Percentiles rank a stretch among this genome's conserved stretches.
Conservation (phyloP, 768 basidiomycete genomes). For the Russula brevipes region DNA sequence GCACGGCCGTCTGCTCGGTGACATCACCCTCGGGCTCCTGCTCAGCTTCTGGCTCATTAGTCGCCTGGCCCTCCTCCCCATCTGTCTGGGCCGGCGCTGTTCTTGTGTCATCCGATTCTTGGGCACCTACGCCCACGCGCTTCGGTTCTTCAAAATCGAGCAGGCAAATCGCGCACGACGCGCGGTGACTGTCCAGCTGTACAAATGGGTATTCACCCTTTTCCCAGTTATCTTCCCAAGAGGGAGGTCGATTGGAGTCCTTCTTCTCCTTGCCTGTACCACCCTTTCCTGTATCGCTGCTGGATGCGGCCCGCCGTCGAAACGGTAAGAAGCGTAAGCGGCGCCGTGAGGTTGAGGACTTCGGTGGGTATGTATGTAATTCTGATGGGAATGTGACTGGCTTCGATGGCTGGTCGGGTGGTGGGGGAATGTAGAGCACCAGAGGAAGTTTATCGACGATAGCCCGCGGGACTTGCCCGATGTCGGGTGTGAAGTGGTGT, state of each 20-base stretch:
- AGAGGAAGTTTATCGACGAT: slow-evolving; percentile 77
- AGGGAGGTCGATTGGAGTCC: slow-evolving; percentile 34
- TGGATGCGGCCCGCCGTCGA: slow-evolving; percentile 4
- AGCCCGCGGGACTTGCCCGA: slow-evolving; percentile 65
- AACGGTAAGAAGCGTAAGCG: slow-evolving; percentile 50
- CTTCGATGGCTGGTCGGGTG: slow-evolving; percentile 42
- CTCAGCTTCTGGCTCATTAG: slow-evolving; percentile 33
- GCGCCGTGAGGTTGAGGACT: slow-evolving; percentile 37
- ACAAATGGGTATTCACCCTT: slow-evolving; percentile 75
- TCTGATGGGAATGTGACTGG: slow-evolving; percentile 16
- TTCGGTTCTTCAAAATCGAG: slow-evolving; percentile 79
- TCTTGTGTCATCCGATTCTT: slow-evolving; percentile 23
- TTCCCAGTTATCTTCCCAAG: slow-evolving; percentile 80
- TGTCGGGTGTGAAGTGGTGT: slow-evolving; percentile 67
- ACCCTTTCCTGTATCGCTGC: slow-evolving; percentile 23
- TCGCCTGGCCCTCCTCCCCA: slow-evolving; percentile 22
- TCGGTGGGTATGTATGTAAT: slow-evolving; percentile 60
- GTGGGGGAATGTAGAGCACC: slow-evolving; percentile 80
- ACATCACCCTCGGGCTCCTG: slow-evolving; percentile 33
- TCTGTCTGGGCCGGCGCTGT: background rate
- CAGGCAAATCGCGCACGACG: slow-evolving; percentile 78
- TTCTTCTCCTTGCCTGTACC: slow-evolving; percentile 20
- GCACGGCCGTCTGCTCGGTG: background rate
- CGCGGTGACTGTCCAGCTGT: slow-evolving; percentile 73
- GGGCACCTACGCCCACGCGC: slow-evolving; percentile 34